phyloP scores from a whole-genome alignment of 257 asterid genomes.

The Solanum pinnatisectum region DNA sequence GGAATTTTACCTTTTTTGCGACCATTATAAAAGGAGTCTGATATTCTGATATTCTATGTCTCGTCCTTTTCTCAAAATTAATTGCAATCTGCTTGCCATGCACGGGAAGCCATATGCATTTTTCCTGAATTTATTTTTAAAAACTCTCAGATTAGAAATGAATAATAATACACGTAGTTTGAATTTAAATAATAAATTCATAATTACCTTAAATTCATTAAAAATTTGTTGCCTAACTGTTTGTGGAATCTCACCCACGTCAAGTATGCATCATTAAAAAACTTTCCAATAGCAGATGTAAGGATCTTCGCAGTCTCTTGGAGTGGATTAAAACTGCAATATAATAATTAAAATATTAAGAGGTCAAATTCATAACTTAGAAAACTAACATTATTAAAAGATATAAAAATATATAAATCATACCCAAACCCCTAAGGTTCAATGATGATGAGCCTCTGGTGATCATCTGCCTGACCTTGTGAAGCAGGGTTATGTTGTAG shows the following conservation, averaged over 20 bases:
- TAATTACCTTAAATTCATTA: neutral
- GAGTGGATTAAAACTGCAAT: neutral
- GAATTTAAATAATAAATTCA: neutral
- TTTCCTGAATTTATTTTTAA: neutral
- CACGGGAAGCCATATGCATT: neutral
- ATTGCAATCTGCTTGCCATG: neutral
- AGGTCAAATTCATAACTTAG: neutral
- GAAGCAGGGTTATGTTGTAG: neutral
- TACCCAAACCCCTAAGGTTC: neutral
- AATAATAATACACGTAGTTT: neutral
- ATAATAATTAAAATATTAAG: neutral
- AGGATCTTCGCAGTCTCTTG: neutral
- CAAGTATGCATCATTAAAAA: neutral
- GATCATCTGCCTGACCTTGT: neutral
- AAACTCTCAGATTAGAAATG: neutral
- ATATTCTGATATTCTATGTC: accelerated
- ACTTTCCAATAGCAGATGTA: neutral
- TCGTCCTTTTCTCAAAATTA: too few relatives aligned
- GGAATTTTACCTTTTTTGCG: neutral
- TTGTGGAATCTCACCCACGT: neutral
- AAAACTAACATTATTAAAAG: neutral
- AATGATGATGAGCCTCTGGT: neutral
- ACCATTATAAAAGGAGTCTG: neutral
- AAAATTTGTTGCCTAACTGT: neutral
- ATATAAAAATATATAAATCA: neutral